phyloP scores from a whole-genome alignment of 2,329 filamentous ascomycete species.

The Elsinoe arachidis region DNA sequence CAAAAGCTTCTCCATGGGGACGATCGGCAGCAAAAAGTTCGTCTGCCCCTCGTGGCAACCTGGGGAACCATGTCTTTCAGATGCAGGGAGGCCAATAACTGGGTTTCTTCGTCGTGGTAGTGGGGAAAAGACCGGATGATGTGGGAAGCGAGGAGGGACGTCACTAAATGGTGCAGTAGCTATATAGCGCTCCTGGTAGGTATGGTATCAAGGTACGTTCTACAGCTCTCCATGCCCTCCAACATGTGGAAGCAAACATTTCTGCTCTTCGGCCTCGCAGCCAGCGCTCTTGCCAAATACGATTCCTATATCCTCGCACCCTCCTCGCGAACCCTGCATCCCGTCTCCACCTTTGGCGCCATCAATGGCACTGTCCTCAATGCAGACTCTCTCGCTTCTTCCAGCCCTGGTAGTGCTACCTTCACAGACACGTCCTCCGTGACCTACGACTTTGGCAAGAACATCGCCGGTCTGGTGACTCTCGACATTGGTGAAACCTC shows the following conservation, averaged over 20 bases:
- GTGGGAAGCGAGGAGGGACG: neutral
- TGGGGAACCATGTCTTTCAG: neutral
- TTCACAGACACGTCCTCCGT: constrained; percentile 32
- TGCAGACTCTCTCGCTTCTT: constrained; percentile 27
- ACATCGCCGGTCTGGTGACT: constrained; percentile 35
- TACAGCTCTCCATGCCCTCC: neutral
- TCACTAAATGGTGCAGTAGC: neutral
- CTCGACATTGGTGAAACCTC: constrained; percentile 29
- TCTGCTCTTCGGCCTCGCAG: neutral
- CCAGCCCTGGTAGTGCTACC: constrained; percentile 24
- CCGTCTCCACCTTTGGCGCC: constrained; percentile 29
- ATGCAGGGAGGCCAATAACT: neutral
- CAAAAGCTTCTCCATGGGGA: constrained; percentile 7
- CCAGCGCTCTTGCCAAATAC: constrained; percentile 24
- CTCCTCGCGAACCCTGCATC: constrained; percentile 29
- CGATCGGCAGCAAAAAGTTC: constrained; percentile 3
- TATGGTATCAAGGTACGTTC: neutral
- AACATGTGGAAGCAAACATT: neutral
- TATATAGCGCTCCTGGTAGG: neutral
- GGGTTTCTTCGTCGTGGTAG: neutral
- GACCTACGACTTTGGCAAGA: constrained; percentile 34
- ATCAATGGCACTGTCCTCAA: constrained; percentile 33
- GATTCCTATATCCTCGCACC: constrained; percentile 36
- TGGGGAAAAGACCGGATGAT: neutral
- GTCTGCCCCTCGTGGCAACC: neutral